These are phyloP conservation scores for Serpula lacrymans DNA, from an alignment of 768 basidiomycete species.

Conservation along the genomic window DNA sequence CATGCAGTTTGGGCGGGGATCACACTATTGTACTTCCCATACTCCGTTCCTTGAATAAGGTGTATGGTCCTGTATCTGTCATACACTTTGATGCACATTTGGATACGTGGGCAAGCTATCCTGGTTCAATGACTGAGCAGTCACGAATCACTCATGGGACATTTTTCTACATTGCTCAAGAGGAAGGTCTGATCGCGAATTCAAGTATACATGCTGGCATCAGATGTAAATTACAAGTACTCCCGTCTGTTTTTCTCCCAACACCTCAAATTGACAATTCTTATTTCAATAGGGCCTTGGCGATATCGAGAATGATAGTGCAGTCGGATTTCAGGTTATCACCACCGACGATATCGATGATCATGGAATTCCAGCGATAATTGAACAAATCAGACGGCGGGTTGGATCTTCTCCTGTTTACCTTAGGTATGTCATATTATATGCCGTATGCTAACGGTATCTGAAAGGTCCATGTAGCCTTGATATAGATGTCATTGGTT, in stretches of 20 bases:
- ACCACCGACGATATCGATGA: slow-evolving; percentile 84
- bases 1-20: slow-evolving; percentile 63
- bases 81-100: slow-evolving; percentile 82
- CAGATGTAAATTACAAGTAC: slow-evolving; percentile 64
- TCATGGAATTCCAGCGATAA: slow-evolving; percentile 65
- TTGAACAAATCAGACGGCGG: slow-evolving; percentile 64
- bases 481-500: slow-evolving; percentile 82
- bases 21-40: slow-evolving; percentile 89
- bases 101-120: slow-evolving; percentile 53
- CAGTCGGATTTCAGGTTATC: slow-evolving; percentile 77
- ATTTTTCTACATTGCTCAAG: slow-evolving; percentile 77
- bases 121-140: slow-evolving; percentile 47
- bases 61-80: slow-evolving; percentile 79
- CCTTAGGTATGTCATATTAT: slow-evolving; percentile 49
- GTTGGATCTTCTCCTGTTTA: slow-evolving; percentile 77
- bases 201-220: slow-evolving; percentile 84
- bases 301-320: slow-evolving; percentile 58
- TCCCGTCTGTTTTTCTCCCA: neutral
- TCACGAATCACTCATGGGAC: slow-evolving; percentile 80
- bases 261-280: neutral
- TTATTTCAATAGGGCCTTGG: slow-evolving; percentile 13
- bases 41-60: slow-evolving; percentile 70
- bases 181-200: slow-evolving; percentile 74
- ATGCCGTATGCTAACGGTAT: neutral
- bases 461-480: slow-evolving; percentile 37